These are phyloP conservation scores for Tilletia caries DNA, from an alignment of 1,284 basidiomycete genomes.

Conservation along the genomic window DNA sequence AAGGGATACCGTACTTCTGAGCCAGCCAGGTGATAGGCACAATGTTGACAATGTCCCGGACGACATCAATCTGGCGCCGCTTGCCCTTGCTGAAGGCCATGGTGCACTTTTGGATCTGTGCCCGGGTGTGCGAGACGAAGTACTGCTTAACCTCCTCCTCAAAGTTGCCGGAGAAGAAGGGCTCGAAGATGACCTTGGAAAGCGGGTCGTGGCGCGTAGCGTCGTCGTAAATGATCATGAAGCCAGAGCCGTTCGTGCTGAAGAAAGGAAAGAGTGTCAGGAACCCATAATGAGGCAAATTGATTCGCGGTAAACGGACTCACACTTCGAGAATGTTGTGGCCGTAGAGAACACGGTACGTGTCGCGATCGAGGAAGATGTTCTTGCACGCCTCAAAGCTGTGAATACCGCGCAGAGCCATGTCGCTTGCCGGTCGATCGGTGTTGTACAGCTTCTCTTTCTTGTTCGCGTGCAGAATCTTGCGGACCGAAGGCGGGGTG, in stretches of 20 bases:
- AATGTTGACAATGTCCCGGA: slow-evolving; percentile 66
- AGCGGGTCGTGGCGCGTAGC: slow-evolving; percentile 19
- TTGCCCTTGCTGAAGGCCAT: slow-evolving; percentile 62
- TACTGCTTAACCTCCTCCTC: slow-evolving; percentile 20
- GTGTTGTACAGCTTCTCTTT: slow-evolving; percentile 59
- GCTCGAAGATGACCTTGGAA: slow-evolving; percentile 14
- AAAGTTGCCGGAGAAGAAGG: slow-evolving; percentile 23
- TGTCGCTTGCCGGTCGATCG: slow-evolving; percentile 48
- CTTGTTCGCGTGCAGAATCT: slow-evolving; percentile 65
- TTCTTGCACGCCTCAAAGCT: slow-evolving; percentile 60
- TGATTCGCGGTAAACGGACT: neutral
- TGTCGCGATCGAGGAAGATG: slow-evolving; percentile 43
- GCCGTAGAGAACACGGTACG: slow-evolving; percentile 21
- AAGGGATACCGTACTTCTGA: slow-evolving; percentile 57
- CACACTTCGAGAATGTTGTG: slow-evolving; percentile 18
- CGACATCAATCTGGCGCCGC: slow-evolving; percentile 65
- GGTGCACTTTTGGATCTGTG: slow-evolving; percentile 61
- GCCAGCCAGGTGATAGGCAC: slow-evolving; percentile 64
- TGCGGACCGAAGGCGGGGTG: slow-evolving; percentile 59
- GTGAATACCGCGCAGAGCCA: slow-evolving; percentile 55
- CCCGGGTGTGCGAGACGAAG: slow-evolving; percentile 58
- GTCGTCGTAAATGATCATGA: slow-evolving; percentile 23
- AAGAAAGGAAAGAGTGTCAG: neutral
- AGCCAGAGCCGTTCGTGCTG: slow-evolving; percentile 14
- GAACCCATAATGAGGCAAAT: too few species aligned